Evolutionary conservation across 2,329 filamentous ascomycete genomes (phyloP).

Genomic region (Aschersonia sp.): DNA sequence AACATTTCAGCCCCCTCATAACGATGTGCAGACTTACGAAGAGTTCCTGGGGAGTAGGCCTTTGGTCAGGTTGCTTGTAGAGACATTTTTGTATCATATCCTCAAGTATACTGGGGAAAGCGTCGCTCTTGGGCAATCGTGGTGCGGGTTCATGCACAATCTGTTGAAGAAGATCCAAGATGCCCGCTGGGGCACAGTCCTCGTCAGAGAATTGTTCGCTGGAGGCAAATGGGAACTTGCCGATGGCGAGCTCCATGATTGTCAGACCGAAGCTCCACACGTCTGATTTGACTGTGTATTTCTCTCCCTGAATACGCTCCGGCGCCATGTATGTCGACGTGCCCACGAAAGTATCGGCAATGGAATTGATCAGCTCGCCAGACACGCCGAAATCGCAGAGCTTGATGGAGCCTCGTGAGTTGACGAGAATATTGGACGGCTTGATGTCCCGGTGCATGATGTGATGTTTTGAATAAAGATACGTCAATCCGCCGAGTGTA

Average conservation of each 20-base stretch:
- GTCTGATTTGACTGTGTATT: slow-evolving; percentile 95
- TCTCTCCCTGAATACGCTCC: slow-evolving; percentile 91
- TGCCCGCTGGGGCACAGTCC: slow-evolving; percentile 79
- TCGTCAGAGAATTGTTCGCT: slow-evolving; percentile 57
- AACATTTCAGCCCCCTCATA: background rate
- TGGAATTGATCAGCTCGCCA: slow-evolving; percentile 91
- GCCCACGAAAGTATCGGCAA: slow-evolving; percentile 95
- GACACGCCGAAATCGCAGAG: slow-evolving; percentile 98
- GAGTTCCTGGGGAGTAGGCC: slow-evolving; percentile 85
- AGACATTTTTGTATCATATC: slow-evolving; percentile 97
- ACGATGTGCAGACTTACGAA: slow-evolving; percentile 43
- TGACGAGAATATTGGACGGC: slow-evolving; percentile 92
- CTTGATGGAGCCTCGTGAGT: slow-evolving; percentile 89
- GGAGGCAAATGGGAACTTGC: slow-evolving; percentile 84
- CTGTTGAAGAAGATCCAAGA: slow-evolving; percentile 88
- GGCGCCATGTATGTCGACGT: slow-evolving; percentile 99
- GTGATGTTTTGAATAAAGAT: slow-evolving; percentile 87
- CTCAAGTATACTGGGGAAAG: slow-evolving; percentile 87
- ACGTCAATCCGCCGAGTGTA: slow-evolving; percentile 82
- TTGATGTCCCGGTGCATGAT: slow-evolving; percentile 99
- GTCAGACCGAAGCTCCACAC: slow-evolving; percentile 96
- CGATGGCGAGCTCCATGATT: slow-evolving; percentile 95
- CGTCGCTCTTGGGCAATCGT: slow-evolving; percentile 88
- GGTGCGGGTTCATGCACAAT: slow-evolving; percentile 95
- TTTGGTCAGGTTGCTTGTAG: slow-evolving; percentile 73